A percentile compares a stretch with the other conserved stretches of the same genome.
These are phyloP conservation scores for Pythium rishiriense DNA, from an alignment of 352 stramenopile genomes.

Conservation along the genomic window DNA sequence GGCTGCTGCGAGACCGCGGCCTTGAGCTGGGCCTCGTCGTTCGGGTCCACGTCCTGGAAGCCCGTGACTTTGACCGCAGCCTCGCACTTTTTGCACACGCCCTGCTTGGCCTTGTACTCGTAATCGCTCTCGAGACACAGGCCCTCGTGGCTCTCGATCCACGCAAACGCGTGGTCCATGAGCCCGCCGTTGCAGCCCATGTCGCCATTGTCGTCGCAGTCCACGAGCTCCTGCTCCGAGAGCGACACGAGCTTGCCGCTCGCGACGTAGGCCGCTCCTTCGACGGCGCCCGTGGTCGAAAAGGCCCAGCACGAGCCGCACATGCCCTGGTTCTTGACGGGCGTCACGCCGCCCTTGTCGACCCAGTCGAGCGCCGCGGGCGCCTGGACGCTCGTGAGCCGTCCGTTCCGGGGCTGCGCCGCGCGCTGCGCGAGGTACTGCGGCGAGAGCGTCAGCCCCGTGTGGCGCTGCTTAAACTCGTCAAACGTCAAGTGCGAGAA, in stretches of 20 bases:
- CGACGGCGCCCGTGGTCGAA: conserved; percentile 96
- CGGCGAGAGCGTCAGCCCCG: conserved; percentile 48
- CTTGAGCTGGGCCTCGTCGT: conserved; percentile 86
- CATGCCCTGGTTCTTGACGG: conserved; percentile 96
- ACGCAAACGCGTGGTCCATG: conserved; percentile 98
- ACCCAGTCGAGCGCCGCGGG: conserved; percentile 94
- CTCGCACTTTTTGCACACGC: conserved; percentile 80
- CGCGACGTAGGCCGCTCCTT: conserved; percentile 95
- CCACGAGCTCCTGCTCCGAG: conserved; percentile 98
- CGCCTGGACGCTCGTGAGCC: conserved; percentile 38
- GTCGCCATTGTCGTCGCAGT: conserved; percentile 95
- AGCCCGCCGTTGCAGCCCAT: conserved; percentile 96
- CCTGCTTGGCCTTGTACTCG: conserved; percentile 88
- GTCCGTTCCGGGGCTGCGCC: conserved; percentile 30
- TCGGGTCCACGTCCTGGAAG: conserved; percentile 86
- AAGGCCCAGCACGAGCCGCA: conserved; percentile 98
- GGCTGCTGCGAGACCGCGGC: conserved; percentile 92
- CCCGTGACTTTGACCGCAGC: conserved; percentile 84
- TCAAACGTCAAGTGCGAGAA: conserved; percentile 95
- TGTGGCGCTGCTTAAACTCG: conserved; percentile 90
- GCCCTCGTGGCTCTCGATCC: conserved; percentile 90
- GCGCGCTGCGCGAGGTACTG: conserved; percentile 68
- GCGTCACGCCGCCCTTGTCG: conserved; percentile 92
- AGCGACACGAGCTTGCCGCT: conserved; percentile 90
- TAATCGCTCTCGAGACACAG: conserved; percentile 96